Base-by-base conservation (phyloP, 352 stramenopile species). In the Peronosclerospora sorghi region DNA sequence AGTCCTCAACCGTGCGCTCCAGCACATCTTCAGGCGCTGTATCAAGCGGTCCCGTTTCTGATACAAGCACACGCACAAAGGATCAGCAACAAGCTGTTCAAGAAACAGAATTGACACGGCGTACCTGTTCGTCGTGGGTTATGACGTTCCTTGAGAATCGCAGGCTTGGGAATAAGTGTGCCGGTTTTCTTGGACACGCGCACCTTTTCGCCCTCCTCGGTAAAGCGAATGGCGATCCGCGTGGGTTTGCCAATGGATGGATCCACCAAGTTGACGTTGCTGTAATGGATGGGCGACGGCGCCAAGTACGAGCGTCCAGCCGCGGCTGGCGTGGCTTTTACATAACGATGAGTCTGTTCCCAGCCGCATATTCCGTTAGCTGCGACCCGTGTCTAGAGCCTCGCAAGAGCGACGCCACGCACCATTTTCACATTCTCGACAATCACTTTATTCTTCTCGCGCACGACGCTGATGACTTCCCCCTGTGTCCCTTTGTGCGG, bases 141-240 rank as follows among this genome's bases (percentile, higher is more conserved):
- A 55, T 92, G 68, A 28, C 86, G 75, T 50, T 94, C 73, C 58
- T 86, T 95, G 32, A 96, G 73, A 44, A 95, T 58, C 19, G 95
- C 86, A 5, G 94, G 90, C 60, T 92, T 92, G 19, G 89, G 86
- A 68, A 98, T 98, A 56, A 98, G 96, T 9, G 90, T 95, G 50
- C 90, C 91, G 26, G 81, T 96, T 59, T 95, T 90, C 69, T 96
- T 96, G 18, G 89, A 88, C 51, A 98, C 86, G 29, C 94, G 80
- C 34, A 98, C 83, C 68, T 97, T 97, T 21, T 93, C 90, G 21
- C 91, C 92, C 32, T 97, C 81, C 17, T 96, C 85, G 35, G 92
- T 79, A 54, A 83, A 94, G 50, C 80, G 74, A 42, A 87, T 85
- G 32, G 67, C 69, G 17, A 93, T 48, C 14, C 78, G 65, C 52